These are phyloP conservation scores for Triticum urartu DNA, from an alignment of 176 grass and related monocot species.

Conservation along the genomic window DNA sequence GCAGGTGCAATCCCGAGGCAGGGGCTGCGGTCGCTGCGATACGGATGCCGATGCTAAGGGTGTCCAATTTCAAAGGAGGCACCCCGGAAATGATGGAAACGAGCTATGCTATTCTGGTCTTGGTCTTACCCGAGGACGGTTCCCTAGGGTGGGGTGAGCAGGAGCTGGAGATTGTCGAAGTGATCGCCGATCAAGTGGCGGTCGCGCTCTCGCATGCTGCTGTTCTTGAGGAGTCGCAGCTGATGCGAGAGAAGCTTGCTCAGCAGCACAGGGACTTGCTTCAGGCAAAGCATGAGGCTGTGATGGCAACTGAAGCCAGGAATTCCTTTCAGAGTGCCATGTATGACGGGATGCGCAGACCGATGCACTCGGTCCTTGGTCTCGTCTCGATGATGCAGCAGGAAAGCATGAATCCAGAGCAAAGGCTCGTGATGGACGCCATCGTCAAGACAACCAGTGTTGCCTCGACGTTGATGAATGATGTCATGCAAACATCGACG, in stretches of 20 bases:
- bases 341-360: conserved; percentile 77
- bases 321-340: conserved; percentile 81
- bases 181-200: conserved; percentile 81
- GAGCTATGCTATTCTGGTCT: conserved; percentile 65
- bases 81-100: conserved; percentile 73
- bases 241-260: conserved; percentile 69
- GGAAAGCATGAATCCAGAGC: conserved; percentile 78
- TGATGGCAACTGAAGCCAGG: conserved; percentile 75
- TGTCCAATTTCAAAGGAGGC: conserved; percentile 86
- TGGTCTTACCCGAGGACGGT: conserved; percentile 53
- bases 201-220: conserved; percentile 79
- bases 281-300: conserved; percentile 61
- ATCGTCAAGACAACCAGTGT: conserved; percentile 72
- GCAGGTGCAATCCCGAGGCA: conserved; percentile 37
- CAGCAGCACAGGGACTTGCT: conserved; percentile 63
- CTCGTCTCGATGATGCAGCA: conserved; percentile 90
- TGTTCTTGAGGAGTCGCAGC: conserved; percentile 75
- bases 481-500: conserved; percentile 74
- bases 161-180: conserved; percentile 75
- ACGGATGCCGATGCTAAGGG: conserved; percentile 75
- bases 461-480: conserved; percentile 80
- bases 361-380: conserved; percentile 85
- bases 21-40: conserved; percentile 55
- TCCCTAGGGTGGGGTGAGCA: conserved; percentile 44
- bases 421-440: conserved; percentile 76